Base-by-base conservation (phyloP, 257 asterid species). In the Orobanche coerulescens region DNA sequence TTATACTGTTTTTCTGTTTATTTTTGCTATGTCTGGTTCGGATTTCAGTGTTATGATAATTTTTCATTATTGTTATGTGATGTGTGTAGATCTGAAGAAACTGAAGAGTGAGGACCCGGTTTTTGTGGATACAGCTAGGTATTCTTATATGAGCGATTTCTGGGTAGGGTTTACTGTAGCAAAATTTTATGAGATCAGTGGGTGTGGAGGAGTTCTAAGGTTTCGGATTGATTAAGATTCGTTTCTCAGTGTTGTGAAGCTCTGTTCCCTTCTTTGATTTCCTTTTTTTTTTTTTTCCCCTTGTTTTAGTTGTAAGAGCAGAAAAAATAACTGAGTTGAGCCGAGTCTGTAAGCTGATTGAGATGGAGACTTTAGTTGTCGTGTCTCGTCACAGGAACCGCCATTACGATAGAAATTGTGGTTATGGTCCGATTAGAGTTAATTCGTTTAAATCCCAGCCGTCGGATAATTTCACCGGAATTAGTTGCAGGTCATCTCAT, bases 21-120 rank as follows among this genome's bases (percentile, higher is more conserved):
- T 20, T 62, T 49, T 37, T 34, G 2, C 1, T 1, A 19, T 52
- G 36, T 73, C 13, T 24, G 57, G 19, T 58, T 73, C 53, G 25
- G 55, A 7, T 66, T 42, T 59, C 58, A 11, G 3, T 0, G 50
- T 55, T 62, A 3, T 63, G 46, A 37, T 47, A 4, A 0, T 40
- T 40, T 64, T 18, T 28, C 28, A 58, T 66, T 14, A 14, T 18
- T 65, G 14, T 30, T 56, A 19, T 16, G 43, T 39, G 57, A n/a
- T 58, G 66, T 28, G 51, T 70, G 69, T 81, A 84, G 96, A 87
- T 87, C 96, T 80, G 83, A 70, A 76, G 83, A 63, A 75, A 75
- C 82, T 56, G 64, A 68, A 69, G 75, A 48, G 77, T 57, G 70
- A 56, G 26, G 44, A 3, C 16, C 51, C 63, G 74, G 67, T 73